A percentile compares a stretch with the other conserved stretches of the same genome.
Conservation (phyloP, 352 stramenopile genomes). For the Phytophthora pini region DNA sequence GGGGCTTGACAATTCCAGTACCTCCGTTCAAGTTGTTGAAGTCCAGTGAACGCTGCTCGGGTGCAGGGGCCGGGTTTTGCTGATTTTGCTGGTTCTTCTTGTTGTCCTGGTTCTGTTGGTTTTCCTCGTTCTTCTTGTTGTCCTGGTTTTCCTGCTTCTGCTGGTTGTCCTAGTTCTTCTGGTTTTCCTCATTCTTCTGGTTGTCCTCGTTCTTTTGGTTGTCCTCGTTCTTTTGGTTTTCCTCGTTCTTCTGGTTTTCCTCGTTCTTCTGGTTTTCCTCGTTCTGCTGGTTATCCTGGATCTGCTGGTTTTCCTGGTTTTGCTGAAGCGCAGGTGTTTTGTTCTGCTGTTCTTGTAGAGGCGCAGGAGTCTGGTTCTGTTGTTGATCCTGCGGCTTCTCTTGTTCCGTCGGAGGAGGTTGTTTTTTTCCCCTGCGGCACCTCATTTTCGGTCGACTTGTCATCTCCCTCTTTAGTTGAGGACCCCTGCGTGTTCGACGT, state of each 20-base stretch:
- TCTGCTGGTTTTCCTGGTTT: too few species aligned
- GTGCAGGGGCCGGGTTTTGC: background rate
- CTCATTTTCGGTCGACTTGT: background rate
- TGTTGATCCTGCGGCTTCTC: background rate
- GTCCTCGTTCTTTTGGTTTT: background rate
- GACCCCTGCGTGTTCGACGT: background rate
- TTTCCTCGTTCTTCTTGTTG: too few species aligned
- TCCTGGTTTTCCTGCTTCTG: background rate
- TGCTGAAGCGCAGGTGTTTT: background rate
- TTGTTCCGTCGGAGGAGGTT: background rate
- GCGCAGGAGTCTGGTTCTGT: background rate
- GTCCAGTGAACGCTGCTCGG: background rate
- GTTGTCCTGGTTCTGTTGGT: background rate
- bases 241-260: background rate
- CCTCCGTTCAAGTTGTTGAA: constrained; percentile 9
- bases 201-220: background rate
- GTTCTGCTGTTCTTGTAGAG: background rate
- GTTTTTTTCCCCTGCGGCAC: background rate
- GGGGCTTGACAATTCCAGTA: background rate
- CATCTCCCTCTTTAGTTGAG: background rate
- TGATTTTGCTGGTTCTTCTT: background rate
- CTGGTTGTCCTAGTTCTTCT: background rate
- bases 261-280: background rate
- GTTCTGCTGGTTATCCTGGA: background rate
- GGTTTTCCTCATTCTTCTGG: background rate